A percentile compares a stretch with the other conserved stretches of the same genome.
Evolutionary conservation across 495 filamentous ascomycete species (phyloP).

Genomic region (Penicillium ucsense): DNA sequence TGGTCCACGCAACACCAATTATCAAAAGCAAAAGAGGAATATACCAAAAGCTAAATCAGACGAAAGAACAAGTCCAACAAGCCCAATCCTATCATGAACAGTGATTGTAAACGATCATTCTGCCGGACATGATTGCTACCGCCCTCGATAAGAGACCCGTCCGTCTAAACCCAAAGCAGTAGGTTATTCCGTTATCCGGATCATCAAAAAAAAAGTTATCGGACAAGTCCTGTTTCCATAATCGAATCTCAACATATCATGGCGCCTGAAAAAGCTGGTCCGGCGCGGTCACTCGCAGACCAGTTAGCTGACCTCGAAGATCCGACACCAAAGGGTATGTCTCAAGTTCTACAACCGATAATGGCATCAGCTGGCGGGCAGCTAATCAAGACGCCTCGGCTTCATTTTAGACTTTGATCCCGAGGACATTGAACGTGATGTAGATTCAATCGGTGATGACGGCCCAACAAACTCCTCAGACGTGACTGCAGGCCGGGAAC

Average conservation of each 20-base stretch:
- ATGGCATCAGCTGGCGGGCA: neutral
- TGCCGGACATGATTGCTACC: conserved; percentile 10
- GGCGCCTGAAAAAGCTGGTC: conserved; percentile 16
- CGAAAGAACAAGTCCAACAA: neutral
- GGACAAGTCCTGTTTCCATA: conserved; percentile 4
- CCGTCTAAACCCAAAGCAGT: conserved; percentile 5
- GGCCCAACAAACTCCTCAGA: conserved; percentile 31
- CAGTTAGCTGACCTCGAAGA: conserved; percentile 57
- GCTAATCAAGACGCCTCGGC: conserved; percentile 3
- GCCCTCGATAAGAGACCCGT: neutral
- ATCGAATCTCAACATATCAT: conserved; percentile 9
- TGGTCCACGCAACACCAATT: too few relatives aligned
- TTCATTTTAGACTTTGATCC: conserved; percentile 68
- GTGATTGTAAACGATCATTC: conserved; percentile 3
- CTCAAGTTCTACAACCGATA: neutral
- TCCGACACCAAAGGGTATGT: conserved; percentile 49
- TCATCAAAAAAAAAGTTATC: conserved; percentile 25
- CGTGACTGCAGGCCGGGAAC: conserved; percentile 56
- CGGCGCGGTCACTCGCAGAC: conserved; percentile 43
- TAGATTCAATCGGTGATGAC: conserved; percentile 45
- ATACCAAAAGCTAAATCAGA: neutral
- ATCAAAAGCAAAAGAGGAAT: neutral
- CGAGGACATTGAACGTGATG: conserved; percentile 56
- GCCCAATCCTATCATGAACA: neutral
- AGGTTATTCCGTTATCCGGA: conserved; percentile 24